A percentile compares a stretch with the other conserved stretches of the same genome.
Evolutionary conservation across 2,329 filamentous ascomycete genomes (phyloP).

Genomic region (Fusarium virguliforme): DNA sequence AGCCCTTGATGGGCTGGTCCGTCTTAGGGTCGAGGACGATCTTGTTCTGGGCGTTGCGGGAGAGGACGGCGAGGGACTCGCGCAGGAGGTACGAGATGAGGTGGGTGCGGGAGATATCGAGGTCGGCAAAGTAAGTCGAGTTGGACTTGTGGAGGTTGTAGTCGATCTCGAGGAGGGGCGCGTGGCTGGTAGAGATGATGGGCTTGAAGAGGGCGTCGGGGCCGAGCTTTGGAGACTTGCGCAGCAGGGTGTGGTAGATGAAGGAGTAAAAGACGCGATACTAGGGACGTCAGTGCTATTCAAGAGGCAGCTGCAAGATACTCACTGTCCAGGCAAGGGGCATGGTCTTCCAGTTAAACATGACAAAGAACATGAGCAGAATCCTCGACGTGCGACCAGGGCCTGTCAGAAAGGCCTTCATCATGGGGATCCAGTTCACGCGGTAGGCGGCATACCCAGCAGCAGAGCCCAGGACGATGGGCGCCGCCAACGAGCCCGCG

Average conservation of each 20-base stretch:
- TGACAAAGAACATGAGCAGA: constrained; percentile 68
- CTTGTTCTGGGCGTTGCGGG: constrained; percentile 64
- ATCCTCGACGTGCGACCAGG: constrained; percentile 70
- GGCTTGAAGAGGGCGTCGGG: constrained; percentile 81
- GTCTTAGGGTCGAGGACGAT: constrained; percentile 67
- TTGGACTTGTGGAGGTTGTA: constrained; percentile 90
- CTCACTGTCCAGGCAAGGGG: constrained; percentile 84
- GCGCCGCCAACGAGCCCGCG: constrained; percentile 60
- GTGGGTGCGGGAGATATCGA: constrained; percentile 87
- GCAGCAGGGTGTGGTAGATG: constrained; percentile 68
- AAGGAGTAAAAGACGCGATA: constrained; percentile 73
- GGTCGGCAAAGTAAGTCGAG: constrained; percentile 88
- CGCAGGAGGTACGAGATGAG: constrained; percentile 80
- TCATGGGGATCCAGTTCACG: constrained; percentile 59
- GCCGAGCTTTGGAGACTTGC: constrained; percentile 64
- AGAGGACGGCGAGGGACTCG: constrained; percentile 69
- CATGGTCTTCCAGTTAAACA: constrained; percentile 81
- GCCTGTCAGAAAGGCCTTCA: constrained; percentile 66
- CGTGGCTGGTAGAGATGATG: constrained; percentile 76
- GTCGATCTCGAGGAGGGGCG: constrained; percentile 84
- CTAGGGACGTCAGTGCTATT: constrained; percentile 54
- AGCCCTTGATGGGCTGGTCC: constrained; percentile 67
- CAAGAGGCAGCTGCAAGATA: constrained; percentile 14
- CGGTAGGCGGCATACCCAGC: constrained; percentile 66
- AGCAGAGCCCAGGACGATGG: constrained; percentile 60